Conservation (phyloP, 2,329 filamentous ascomycete genomes). For the Raffaelea deltoideospora region DNA sequence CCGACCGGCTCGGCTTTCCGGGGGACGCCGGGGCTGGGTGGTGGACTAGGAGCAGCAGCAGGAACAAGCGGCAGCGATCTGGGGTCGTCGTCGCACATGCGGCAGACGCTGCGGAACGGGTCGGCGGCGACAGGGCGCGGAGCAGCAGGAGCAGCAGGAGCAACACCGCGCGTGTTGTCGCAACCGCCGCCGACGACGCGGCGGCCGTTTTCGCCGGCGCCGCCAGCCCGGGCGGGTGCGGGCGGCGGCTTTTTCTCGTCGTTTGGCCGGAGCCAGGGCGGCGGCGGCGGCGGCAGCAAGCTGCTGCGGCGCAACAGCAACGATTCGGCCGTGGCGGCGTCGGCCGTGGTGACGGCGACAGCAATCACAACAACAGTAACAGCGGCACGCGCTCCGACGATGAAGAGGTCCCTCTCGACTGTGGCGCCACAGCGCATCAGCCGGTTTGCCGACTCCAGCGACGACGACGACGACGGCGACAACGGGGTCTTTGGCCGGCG, state of each 20-base stretch:
- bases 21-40: slow-evolving; percentile 25
- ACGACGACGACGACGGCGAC: slow-evolving; percentile 32
- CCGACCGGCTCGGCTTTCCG: slow-evolving; percentile 43
- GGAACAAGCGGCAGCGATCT: too few relatives aligned
- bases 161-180: too few relatives aligned
- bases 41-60: too few relatives aligned
- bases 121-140: too few relatives aligned
- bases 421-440: slow-evolving; percentile 21
- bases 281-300: slow-evolving; percentile 18
- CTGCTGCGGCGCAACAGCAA: slow-evolving; percentile 11
- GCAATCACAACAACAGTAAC: slow-evolving; percentile 37
- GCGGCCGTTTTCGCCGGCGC: slow-evolving; percentile 9
- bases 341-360: not conserved
- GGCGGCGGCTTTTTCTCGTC: slow-evolving; percentile 24
- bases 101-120: not conserved
- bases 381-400: slow-evolving; percentile 60
- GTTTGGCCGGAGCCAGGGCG: slow-evolving; percentile 25
- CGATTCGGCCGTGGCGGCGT: too few relatives aligned
- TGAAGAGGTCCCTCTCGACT: slow-evolving; percentile 20
- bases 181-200: not conserved
- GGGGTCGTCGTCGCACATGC: not conserved
- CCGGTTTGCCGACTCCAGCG: slow-evolving; percentile 48
- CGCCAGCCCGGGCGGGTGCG: slow-evolving; percentile 1
- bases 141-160: too few relatives aligned
- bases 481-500: slow-evolving; percentile 14